Percentiles rank a stretch among this genome's conserved stretches.
These are phyloP conservation scores for Coemansia sp. DNA, from an alignment of 192 early-diverging fungal species.

Conservation along the genomic window DNA sequence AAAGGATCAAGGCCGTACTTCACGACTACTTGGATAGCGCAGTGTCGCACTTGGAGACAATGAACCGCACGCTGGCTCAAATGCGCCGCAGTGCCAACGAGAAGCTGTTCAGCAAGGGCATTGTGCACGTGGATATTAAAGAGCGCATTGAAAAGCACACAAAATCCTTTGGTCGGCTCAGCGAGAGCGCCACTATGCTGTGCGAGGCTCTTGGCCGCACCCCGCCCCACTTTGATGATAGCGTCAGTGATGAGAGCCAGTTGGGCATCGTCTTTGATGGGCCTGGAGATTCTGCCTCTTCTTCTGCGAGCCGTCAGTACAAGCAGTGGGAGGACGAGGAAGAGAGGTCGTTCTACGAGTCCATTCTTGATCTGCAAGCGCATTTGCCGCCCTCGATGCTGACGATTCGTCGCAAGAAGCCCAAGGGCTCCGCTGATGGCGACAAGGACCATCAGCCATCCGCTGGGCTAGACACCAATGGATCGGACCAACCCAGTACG, in stretches of 20 bases:
- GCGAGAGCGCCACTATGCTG: slow-evolving; percentile 52
- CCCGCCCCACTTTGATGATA: slow-evolving; percentile 77
- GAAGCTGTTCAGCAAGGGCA: slow-evolving; percentile 75
- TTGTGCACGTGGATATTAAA: slow-evolving; percentile 33
- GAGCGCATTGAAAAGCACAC: slow-evolving; percentile 31
- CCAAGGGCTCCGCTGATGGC: slow-evolving; percentile 3
- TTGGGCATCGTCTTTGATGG: slow-evolving; percentile 47
- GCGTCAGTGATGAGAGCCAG: slow-evolving; percentile 54
- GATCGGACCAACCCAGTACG: not conserved
- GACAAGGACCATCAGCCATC: not conserved
- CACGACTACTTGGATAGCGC: slow-evolving; percentile 45
- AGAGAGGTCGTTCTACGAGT: slow-evolving; percentile 84
- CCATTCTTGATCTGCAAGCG: slow-evolving; percentile 72
- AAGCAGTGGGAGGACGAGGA: slow-evolving; percentile 93
- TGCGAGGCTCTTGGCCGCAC: slow-evolving; percentile 71
- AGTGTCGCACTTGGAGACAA: slow-evolving; percentile 23
- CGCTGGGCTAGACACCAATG: not conserved
- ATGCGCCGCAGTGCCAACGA: slow-evolving; percentile 77
- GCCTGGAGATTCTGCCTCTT: slow-evolving; percentile 8
- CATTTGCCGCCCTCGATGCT: slow-evolving; percentile 85
- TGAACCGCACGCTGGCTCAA: slow-evolving; percentile 63
- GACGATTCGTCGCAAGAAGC: slow-evolving; percentile 32
- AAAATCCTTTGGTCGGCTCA: slow-evolving; percentile 28
- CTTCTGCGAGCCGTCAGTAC: slow-evolving; percentile 3
- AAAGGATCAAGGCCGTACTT: slow-evolving; percentile 23